Base-by-base conservation (phyloP, 2,329 filamentous ascomycete species). In the Pestalotiopsis sp. region DNA sequence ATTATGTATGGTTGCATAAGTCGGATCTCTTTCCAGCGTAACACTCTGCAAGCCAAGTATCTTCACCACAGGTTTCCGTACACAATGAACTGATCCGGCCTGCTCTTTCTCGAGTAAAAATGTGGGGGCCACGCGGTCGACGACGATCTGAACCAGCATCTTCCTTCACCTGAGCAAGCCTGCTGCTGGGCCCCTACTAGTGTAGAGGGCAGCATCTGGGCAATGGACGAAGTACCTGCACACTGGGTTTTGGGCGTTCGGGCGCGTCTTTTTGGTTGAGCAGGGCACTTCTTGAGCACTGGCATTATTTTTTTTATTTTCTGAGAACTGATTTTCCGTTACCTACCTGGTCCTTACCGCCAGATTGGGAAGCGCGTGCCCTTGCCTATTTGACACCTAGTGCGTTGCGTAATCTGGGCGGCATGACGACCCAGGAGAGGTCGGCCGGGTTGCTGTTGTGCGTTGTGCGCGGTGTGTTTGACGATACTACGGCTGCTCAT, bases 61-160 rank as follows among this genome's bases (percentile, higher is more conserved):
- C 31, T 36, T 36, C 31, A 36, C 31, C 31, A 36, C 31, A 36
- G 31, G 31, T 36, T 36, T 36, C 31, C 6, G 31, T 6, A 36
- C 31, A 36, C 31, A 36, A 9, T 36, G 31, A 36, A 36, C 31
- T 36, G 31, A 36, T 36, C 31, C 31, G 31, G 31, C 31, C 31
- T 36, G 31, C 7, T 36, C 31, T 9, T 27, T 39, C 45, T 58
- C 25, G 14, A 27, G 12, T n/a, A 66, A 66, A 66, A 66, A 57
- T 57, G 64, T 66, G 64, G 64, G 31, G 64, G 64, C 64, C 45
- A 58, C 49, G 49, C 64, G 49, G 64, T 66, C 49, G 23, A 45
- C 36, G 64, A 66, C 25, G 45, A 57, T 57, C 49, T 38, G 20
- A 17, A 52, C 38, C 14, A 66, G 45, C 45, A 52, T 52, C 45